These are phyloP conservation scores for Yamagishiella unicocca DNA, from an alignment of 139 green algal genomes.

Conservation along the genomic window DNA sequence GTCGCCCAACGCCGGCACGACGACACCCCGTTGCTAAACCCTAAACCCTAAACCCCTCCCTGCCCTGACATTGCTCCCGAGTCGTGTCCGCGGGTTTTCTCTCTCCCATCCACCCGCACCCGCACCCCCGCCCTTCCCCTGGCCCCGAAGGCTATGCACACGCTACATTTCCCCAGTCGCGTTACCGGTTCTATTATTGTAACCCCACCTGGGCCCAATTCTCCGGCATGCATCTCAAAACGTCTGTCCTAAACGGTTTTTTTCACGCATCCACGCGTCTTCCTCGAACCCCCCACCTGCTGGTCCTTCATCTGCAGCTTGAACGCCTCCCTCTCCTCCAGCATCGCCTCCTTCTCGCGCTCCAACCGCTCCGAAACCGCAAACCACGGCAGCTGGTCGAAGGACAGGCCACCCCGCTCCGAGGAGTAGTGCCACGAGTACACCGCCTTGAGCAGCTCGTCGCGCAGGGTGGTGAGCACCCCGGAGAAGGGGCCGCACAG, in stretches of 20 bases:
- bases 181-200: no score
- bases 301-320: conserved; percentile 50
- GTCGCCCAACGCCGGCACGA: no score
- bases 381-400: conserved; percentile 73
- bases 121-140: no score
- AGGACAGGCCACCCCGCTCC: conserved; percentile 52
- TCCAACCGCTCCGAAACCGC: conserved; percentile 62
- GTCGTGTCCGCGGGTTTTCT: neutral
- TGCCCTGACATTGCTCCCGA: neutral
- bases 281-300: no score
- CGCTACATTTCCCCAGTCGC: no score
- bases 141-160: no score
- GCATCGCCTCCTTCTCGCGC: conserved; percentile 63
- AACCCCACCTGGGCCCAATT: no score
- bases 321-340: conserved; percentile 56
- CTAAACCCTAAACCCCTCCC: no score
- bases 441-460: conserved; percentile 60
- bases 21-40: no score
- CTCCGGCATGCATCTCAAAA: no score
- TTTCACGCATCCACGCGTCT: no score
- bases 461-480: conserved; percentile 54
- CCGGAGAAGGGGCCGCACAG: conserved; percentile 66
- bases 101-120: neutral
- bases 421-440: conserved; percentile 50
- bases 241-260: no score